phyloP scores from a whole-genome alignment of 2,329 filamentous ascomycete species.

The Amylocarpus encephaloides region DNA sequence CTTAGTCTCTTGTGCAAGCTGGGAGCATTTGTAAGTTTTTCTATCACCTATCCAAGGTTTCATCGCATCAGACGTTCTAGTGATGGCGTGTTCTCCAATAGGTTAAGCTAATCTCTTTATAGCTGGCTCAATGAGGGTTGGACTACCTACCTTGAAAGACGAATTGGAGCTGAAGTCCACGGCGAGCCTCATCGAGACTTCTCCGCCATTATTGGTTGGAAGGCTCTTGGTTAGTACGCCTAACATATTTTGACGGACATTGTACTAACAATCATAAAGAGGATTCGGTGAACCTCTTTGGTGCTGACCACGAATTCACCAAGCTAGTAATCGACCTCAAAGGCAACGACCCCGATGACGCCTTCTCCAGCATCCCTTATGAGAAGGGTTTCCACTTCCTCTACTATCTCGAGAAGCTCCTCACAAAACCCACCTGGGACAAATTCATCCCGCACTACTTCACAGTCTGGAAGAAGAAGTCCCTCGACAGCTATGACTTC shows the following conservation, averaged over 20 bases:
- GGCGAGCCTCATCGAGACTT: conserved; percentile 86
- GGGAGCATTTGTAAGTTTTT: conserved; percentile 65
- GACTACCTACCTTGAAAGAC: conserved; percentile 90
- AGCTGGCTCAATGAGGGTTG: conserved; percentile 74
- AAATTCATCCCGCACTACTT: conserved; percentile 97
- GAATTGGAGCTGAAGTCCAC: conserved; percentile 71
- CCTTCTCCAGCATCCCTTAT: conserved; percentile 87
- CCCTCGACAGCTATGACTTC: conserved; percentile 91
- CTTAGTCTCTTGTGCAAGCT: conserved; percentile 68
- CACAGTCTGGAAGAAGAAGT: conserved; percentile 74
- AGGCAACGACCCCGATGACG: conserved; percentile 89
- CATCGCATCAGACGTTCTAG: too few relatives aligned
- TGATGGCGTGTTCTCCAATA: too few relatives aligned
- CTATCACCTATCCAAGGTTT: background rate
- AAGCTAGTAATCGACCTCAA: conserved; percentile 83
- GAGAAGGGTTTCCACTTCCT: conserved; percentile 96
- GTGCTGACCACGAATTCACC: conserved; percentile 84
- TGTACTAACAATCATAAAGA: conserved; percentile 35
- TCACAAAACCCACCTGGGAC: conserved; percentile 84
- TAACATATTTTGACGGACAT: background rate
- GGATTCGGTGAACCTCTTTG: conserved; percentile 73
- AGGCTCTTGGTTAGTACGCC: conserved; percentile 42
- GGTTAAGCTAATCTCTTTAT: background rate
- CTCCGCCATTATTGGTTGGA: conserved; percentile 94
- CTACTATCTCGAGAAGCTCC: conserved; percentile 79